phyloP scores from a whole-genome alignment of 108 stramenopile species.

The Chaetoceros tenuissimus region DNA sequence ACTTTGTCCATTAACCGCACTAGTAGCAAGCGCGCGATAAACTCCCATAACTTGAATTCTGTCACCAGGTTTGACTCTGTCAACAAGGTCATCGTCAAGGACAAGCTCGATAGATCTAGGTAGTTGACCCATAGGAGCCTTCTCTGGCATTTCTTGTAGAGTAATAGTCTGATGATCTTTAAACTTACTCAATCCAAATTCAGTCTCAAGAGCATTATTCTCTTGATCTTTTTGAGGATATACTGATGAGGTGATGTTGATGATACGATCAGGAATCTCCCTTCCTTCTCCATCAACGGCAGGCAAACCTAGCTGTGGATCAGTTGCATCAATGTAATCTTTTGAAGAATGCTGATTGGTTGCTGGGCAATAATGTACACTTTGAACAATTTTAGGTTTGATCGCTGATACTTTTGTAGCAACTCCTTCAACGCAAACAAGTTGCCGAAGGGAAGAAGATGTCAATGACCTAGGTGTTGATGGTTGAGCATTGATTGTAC shows the following conservation, averaged over 20 bases:
- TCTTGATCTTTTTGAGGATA: conserved; percentile 91
- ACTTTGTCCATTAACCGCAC: conserved; percentile 23
- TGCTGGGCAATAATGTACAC: conserved; percentile 93
- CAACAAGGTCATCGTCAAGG: conserved; percentile 89
- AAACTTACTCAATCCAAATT: conserved; percentile 90
- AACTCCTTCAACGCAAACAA: conserved; percentile 98
- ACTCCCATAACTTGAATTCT: conserved; percentile 87
- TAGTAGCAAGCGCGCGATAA: conserved; percentile 80
- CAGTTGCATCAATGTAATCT: conserved; percentile 93
- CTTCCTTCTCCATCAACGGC: conserved; percentile 62
- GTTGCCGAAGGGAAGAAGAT: conserved; percentile 49
- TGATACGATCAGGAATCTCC: conserved; percentile 64
- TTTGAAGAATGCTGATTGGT: conserved; percentile 71
- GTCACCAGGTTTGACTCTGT: conserved; percentile 96
- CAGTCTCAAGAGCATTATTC: conserved; percentile 90
- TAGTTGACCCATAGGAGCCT: conserved; percentile 97
- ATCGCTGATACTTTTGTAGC: conserved; percentile 94
- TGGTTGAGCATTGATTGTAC: conserved; percentile 52
- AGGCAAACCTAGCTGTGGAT: conserved; percentile 85
- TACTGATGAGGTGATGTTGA: conserved; percentile 69
- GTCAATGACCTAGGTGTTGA: conserved; percentile 63
- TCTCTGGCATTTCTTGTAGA: conserved; percentile 94
- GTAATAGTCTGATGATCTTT: conserved; percentile 97
- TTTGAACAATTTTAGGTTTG: conserved; percentile 94
- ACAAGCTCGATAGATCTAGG: conserved; percentile 92